Percentiles rank a stretch among this genome's conserved stretches.
phyloP scores from a whole-genome alignment of 2,329 filamentous ascomycete genomes.

The Beauveria brongniartii region DNA sequence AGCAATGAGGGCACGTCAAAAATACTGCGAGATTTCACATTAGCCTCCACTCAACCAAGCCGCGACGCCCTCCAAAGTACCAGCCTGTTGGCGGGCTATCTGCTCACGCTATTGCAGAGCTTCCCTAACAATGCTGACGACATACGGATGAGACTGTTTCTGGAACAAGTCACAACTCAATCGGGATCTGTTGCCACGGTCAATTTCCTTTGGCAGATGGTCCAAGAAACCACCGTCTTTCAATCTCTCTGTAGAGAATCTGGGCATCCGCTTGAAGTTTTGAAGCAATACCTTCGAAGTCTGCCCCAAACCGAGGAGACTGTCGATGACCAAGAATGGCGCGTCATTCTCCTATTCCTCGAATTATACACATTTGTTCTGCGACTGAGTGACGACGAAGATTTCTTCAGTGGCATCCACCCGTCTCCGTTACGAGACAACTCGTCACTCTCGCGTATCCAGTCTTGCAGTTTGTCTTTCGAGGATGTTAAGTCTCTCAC shows the following conservation, averaged over 20 bases:
- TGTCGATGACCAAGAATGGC: slow-evolving; percentile 59
- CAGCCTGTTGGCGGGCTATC: slow-evolving; percentile 74
- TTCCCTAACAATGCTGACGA: slow-evolving; percentile 79
- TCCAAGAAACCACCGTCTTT: slow-evolving; percentile 36
- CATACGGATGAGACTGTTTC: slow-evolving; percentile 88
- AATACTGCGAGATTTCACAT: slow-evolving; percentile 27
- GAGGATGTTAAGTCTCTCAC: slow-evolving; percentile 66
- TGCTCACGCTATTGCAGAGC: slow-evolving; percentile 73
- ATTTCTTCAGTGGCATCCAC: slow-evolving; percentile 65
- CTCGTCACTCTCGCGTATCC: slow-evolving; percentile 39
- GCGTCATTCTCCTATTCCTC: slow-evolving; percentile 79
- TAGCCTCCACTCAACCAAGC: slow-evolving; percentile 23
- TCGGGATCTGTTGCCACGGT: slow-evolving; percentile 49
- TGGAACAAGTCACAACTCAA: slow-evolving; percentile 34
- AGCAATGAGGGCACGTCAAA: slow-evolving; percentile 64
- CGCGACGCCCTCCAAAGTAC: slow-evolving; percentile 30
- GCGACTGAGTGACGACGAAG: slow-evolving; percentile 90
- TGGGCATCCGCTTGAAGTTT: slow-evolving; percentile 21
- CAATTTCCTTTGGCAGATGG: slow-evolving; percentile 72
- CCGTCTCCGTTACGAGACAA: slow-evolving; percentile 29
- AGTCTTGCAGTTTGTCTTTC: slow-evolving; percentile 60
- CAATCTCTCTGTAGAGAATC: slow-evolving; percentile 22
- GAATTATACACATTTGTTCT: slow-evolving; percentile 91
- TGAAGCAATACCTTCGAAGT: slow-evolving; percentile 24
- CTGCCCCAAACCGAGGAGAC: slow-evolving; percentile 17